phyloP scores from a whole-genome alignment of 2,329 filamentous ascomycete genomes.

The Calcarisporium arbuscula region DNA sequence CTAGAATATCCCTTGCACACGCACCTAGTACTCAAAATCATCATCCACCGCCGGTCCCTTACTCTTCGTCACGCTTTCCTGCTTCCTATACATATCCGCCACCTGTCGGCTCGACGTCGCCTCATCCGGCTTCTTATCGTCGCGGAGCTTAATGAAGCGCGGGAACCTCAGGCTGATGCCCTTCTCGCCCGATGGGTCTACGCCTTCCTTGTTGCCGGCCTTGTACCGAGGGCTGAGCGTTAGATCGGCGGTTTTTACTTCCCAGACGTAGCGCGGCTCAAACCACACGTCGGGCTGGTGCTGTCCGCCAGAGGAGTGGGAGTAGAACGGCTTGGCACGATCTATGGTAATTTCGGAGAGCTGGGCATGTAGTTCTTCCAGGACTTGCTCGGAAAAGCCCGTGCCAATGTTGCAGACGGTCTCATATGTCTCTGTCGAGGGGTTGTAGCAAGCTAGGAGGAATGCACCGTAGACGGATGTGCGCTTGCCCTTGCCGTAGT shows the following conservation, averaged over 20 bases:
- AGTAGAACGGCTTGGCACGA: slow-evolving; percentile 88
- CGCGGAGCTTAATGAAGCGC: slow-evolving; percentile 81
- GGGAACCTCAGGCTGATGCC: slow-evolving; percentile 90
- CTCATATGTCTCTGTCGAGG: slow-evolving; percentile 74
- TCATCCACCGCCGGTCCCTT: slow-evolving; percentile 88
- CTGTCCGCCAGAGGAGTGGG: slow-evolving; percentile 74
- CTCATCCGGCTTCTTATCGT: slow-evolving; percentile 93
- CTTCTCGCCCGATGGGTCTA: slow-evolving; percentile 63
- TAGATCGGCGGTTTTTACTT: slow-evolving; percentile 93
- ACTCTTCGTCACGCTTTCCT: slow-evolving; percentile 82
- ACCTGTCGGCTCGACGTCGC: slow-evolving; percentile 81
- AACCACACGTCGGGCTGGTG: slow-evolving; percentile 99
- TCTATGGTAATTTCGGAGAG: slow-evolving; percentile 78
- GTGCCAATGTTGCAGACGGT: slow-evolving; percentile 98
- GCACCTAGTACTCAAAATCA: slow-evolving; percentile 84
- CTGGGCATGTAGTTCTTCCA: slow-evolving; percentile 76
- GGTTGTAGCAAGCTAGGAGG: slow-evolving; percentile 88
- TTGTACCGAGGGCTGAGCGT: slow-evolving; percentile 90
- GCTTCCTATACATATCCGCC: slow-evolving; percentile 93
- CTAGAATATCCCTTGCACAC: too few relatives aligned
- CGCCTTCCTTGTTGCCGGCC: slow-evolving; percentile 76
- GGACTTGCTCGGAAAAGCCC: slow-evolving; percentile 87
- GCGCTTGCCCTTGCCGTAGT: slow-evolving; percentile 90
- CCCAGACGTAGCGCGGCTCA: slow-evolving; percentile 91
- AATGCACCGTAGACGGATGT: slow-evolving; percentile 95